phyloP scores from a whole-genome alignment of 805 yeast genomes.

The Schwanniomyces vanrijiae region DNA sequence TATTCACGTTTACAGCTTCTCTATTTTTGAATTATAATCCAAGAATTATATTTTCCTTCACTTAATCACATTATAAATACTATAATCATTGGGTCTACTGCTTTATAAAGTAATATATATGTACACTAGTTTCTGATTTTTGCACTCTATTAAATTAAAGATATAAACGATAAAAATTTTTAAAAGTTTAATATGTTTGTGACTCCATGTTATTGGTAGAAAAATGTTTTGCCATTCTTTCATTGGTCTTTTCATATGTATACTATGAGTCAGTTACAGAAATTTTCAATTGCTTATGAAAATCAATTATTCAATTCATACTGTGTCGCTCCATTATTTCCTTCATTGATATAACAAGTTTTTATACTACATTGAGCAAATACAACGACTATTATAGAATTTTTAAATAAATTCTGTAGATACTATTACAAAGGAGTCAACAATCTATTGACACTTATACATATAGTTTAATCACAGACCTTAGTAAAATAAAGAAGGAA shows the following conservation, averaged over 20 bases:
- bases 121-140: constrained; percentile 26
- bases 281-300: no score
- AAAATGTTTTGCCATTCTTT: constrained; percentile 41
- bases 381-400: no score
- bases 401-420: constrained; percentile 47
- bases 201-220: constrained; percentile 22
- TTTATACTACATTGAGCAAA: no score
- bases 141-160: constrained; percentile 20
- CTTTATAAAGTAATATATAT: constrained; percentile 55
- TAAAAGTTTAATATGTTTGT: constrained; percentile 12
- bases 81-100: constrained; percentile 70
- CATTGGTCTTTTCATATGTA: constrained; percentile 36
- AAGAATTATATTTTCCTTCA: constrained; percentile 46
- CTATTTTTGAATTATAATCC: constrained; percentile 72
- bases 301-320: no score
- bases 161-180: constrained; percentile 20
- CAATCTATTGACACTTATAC: constrained; percentile 48
- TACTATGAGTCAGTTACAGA: no score
- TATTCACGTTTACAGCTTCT: constrained; percentile 45
- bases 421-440: constrained; percentile 23
- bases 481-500: constrained; percentile 59
- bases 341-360: no score
- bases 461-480: constrained; percentile 60
- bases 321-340: no score
- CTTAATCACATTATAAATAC: constrained; percentile 73